Percentiles rank a stretch among this genome's conserved stretches.
Conservation (phyloP, 225 moss, liverwort and hornwort genomes). For the Straminergon stramineum region DNA sequence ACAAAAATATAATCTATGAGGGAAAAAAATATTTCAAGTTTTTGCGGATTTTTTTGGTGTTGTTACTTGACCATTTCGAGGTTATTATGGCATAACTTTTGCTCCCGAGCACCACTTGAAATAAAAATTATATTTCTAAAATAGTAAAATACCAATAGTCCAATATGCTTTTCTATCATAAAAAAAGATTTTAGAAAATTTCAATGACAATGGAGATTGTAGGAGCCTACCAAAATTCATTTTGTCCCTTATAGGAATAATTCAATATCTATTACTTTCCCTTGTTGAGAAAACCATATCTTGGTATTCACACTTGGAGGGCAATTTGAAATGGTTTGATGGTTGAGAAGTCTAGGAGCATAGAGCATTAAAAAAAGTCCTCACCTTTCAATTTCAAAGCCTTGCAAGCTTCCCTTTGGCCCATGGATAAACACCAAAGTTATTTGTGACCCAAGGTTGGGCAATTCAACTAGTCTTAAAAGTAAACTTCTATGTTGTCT, state of each 20-base stretch:
- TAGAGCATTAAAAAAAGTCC: background rate
- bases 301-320: too few relatives aligned
- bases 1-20: background rate
- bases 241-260: too few relatives aligned
- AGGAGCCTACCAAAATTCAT: background rate
- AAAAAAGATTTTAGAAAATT: background rate
- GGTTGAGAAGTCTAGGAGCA: background rate
- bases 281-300: background rate
- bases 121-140: background rate
- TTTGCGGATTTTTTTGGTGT: too few relatives aligned
- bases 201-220: background rate
- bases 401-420: background rate
- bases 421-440: background rate
- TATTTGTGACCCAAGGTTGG: background rate
- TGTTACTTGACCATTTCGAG: background rate
- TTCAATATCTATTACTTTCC: too few relatives aligned
- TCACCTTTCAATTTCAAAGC: background rate
- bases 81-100: background rate
- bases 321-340: background rate
- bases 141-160: too few relatives aligned
- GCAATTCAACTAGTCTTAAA: background rate
- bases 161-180: background rate
- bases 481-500: background rate
- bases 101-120: rapidly evolving
- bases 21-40: background rate